These are phyloP conservation scores for Starmerella floris DNA, from an alignment of 805 yeast genomes.

Conservation along the genomic window DNA sequence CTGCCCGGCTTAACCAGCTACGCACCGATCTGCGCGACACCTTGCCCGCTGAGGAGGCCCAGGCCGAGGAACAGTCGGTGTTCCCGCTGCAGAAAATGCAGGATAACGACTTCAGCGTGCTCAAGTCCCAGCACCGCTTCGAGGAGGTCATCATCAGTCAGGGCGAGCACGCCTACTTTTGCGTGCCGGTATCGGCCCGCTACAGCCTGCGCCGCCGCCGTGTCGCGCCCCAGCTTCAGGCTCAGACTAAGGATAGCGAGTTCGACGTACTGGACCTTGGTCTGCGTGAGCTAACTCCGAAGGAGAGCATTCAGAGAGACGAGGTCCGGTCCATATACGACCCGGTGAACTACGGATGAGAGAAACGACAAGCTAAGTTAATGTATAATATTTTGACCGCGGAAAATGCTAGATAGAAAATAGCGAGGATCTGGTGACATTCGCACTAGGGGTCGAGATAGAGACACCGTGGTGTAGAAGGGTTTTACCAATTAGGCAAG, in stretches of 20 bases:
- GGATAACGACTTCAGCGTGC: constrained; percentile 55
- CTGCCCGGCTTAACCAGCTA: constrained; percentile 30
- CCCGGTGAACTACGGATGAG: constrained; percentile 50
- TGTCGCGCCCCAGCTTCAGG: constrained; percentile 40
- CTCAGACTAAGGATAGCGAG: constrained; percentile 43
- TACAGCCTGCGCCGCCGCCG: constrained; percentile 77
- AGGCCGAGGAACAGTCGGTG: constrained; percentile 22
- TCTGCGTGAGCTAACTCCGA: constrained; percentile 59
- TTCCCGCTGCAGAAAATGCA: constrained; percentile 52
- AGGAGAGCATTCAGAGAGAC: constrained; percentile 57
- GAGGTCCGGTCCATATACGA: constrained; percentile 54
- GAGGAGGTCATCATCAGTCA: constrained; percentile 55
- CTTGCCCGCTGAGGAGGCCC: constrained; percentile 20
- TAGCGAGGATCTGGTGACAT: too few relatives aligned
- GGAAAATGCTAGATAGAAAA: too few relatives aligned
- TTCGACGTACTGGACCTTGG: constrained; percentile 48
- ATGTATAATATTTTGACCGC: too few relatives aligned
- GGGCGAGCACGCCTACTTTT: constrained; percentile 47
- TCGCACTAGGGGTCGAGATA: too few relatives aligned
- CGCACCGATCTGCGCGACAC: constrained; percentile 35
- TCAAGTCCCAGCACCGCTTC: constrained; percentile 27
- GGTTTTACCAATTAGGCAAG: too few relatives aligned
- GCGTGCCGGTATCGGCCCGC: constrained; percentile 64
- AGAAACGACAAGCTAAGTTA: too few relatives aligned
- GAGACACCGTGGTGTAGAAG: too few relatives aligned